phyloP scores from a whole-genome alignment of 148 eudicot species.

The Amaranthus palmeri region DNA sequence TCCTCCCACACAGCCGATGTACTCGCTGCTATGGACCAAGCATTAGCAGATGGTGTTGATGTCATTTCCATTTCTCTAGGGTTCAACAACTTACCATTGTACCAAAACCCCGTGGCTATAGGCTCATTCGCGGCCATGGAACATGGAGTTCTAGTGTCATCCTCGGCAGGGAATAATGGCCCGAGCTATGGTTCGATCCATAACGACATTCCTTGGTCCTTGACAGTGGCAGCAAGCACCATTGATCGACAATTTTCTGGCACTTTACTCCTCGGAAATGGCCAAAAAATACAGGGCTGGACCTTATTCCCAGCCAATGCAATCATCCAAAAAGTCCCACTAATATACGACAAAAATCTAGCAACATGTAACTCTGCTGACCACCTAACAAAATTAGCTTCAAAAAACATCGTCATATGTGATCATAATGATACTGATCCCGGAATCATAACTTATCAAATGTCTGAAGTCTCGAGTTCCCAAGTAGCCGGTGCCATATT shows the following conservation, averaged over 20 bases:
- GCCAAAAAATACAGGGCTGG: constrained; percentile 28
- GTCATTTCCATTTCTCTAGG: constrained; percentile 56
- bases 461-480: constrained; percentile 16
- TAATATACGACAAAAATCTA: constrained; percentile 19
- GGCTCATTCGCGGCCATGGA: constrained; percentile 55
- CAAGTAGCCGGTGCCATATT: constrained; percentile 28
- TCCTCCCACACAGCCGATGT: constrained; percentile 32
- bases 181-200: constrained; percentile 41
- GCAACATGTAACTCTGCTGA: constrained; percentile 25
- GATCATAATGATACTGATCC: constrained; percentile 20
- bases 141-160: constrained; percentile 51
- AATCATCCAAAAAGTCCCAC: constrained; percentile 8
- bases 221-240: constrained; percentile 49
- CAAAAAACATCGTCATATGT: constrained; percentile 25
- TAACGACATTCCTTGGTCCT: constrained; percentile 64
- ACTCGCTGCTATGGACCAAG: constrained; percentile 58
- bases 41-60: constrained; percentile 60
- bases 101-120: constrained; percentile 48
- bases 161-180: constrained; percentile 63
- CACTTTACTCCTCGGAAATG: constrained; percentile 40
- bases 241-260: constrained; percentile 49
- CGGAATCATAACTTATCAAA: constrained; percentile 15
- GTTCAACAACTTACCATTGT: constrained; percentile 25
- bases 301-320: constrained; percentile 30
- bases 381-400: constrained; percentile 16